Conservation (phyloP, 345 rosid genomes). For the Isatis tinctoria region DNA sequence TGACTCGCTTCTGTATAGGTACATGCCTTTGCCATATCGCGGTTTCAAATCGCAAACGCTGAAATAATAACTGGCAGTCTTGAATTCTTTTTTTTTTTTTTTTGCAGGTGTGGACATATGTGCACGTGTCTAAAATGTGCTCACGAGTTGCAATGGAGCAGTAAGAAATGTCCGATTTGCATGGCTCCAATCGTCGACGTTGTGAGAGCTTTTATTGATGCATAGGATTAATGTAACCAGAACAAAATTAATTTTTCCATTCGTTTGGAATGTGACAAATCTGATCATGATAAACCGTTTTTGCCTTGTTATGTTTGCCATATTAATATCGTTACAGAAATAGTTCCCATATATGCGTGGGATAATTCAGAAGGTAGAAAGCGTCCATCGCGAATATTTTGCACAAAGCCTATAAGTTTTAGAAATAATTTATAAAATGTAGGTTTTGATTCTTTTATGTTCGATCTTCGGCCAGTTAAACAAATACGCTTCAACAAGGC, state of each 20-base stretch:
- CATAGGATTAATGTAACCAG: conserved; percentile 24
- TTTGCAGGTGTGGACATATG: conserved; percentile 84
- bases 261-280: conserved; percentile 2
- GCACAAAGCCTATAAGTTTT: not conserved
- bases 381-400: not conserved
- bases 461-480: not conserved
- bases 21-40: not conserved
- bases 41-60: not conserved
- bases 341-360: not conserved
- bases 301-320: not conserved
- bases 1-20: conserved; percentile 84
- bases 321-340: not conserved
- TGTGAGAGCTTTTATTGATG: conserved; percentile 60
- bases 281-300: not conserved
- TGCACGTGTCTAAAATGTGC: conserved; percentile 82
- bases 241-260: not conserved
- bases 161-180: conserved; percentile 77
- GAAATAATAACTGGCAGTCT: not conserved
- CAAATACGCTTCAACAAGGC: not conserved
- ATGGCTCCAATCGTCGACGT: conserved; percentile 79
- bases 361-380: not conserved
- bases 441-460: not conserved
- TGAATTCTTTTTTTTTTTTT: not conserved
- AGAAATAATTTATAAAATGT: not conserved
- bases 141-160: conserved; percentile 64